Evolutionary conservation across 2,329 filamentous ascomycete genomes (phyloP), one percentile per base, ranked within the genome.

Genomic region (Onygenales sp.): DNA sequence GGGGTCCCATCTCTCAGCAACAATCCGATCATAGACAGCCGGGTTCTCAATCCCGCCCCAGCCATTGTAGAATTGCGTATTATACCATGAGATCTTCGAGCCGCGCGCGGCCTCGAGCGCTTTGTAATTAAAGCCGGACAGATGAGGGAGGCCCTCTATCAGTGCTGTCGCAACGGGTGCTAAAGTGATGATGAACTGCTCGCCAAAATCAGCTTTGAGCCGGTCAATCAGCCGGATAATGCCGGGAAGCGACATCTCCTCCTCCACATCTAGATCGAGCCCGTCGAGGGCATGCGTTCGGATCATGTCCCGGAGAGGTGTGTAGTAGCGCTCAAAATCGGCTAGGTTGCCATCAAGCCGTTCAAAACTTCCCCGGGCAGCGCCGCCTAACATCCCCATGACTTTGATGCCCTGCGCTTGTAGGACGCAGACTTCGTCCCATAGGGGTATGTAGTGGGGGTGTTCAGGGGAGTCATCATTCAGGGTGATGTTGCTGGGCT

Each of bases 11-110:
- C 89, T 89, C 56, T 69, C 68, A 9, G 67, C 56, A 21, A 75
- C 62, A 44, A 75, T 72, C 46, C 65, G 60, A 21, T 69, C 69
- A 57, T 75, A 75, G 59, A 72, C 69, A 10, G 64, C 64, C 1
- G 71, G 67, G 54, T 77, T 75, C 32, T 76, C 72, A 1, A 83
- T 81, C 48, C 83, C 82, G 7, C 89, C 89, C 84, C 89, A 96
- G 1, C 89, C 89, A 64, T 87, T 93, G 76, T 96, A 96, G 70
- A 95, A 95, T 65, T 96, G 91, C 5, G 85, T 78, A 65, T 95
- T 95, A 69, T 95, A 95, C 82, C 89, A 96, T 2, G 78, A 77
- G 32, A 95, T 86, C 43, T 85, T 78, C 13, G 69, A 69, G 0
- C 85, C 84, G 5, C 81, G 76, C 67, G 81, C 77, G 9, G 78